Base-by-base conservation (phyloP, 2,329 filamentous ascomycete species). In the Epichloe elymi region DNA sequence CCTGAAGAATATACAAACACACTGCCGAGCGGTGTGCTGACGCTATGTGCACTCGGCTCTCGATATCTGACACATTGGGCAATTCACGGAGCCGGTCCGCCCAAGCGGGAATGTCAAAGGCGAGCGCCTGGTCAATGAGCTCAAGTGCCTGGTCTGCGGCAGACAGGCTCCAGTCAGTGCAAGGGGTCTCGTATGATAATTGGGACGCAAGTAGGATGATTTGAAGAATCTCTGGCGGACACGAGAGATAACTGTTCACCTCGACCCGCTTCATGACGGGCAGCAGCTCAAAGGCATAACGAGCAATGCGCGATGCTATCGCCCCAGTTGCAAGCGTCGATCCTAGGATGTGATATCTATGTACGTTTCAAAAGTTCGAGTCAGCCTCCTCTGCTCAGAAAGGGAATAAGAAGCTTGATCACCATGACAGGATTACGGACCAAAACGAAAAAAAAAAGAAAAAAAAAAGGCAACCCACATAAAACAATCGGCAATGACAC, bases 401-500 rank as follows among this genome's bases (percentile, higher is more conserved):
- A 6, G 40, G n/a, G 20, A 42, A n/a, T n/a, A n/a, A 15, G 36
- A 30, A 30, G 26, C 26, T 30, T 30, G 26, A 30, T 30, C 1
- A 4, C 26, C 26, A 30, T 11, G 0, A 30, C 26, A 30, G 8
- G 26, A 11, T 30, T 11, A 4, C 3, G 39, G 19, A 26, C 36
- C 35, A 46, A 15, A 6, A n/a, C 33, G 43, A 8, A n/a, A 4
- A 15, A 33, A 3, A 36, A 26, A 8, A 15, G 2, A 37, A 36
- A 36, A 36, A 19, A 23, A 6, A 1, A 20, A 23, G 14, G 46
- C 33, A n/a, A 64, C 69, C 61, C 61, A 70, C 69, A 71, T 71
- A 59, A 72, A 69, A 52, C 70, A 74, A 55, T 75, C 72, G 17
- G 73, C 72, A 41, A 73, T 66, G 49, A 75, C 66, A 48, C 68